Evolutionary conservation across 1,284 basidiomycete species (phyloP).

Genomic region (Fomitiporia mediterranea): DNA sequence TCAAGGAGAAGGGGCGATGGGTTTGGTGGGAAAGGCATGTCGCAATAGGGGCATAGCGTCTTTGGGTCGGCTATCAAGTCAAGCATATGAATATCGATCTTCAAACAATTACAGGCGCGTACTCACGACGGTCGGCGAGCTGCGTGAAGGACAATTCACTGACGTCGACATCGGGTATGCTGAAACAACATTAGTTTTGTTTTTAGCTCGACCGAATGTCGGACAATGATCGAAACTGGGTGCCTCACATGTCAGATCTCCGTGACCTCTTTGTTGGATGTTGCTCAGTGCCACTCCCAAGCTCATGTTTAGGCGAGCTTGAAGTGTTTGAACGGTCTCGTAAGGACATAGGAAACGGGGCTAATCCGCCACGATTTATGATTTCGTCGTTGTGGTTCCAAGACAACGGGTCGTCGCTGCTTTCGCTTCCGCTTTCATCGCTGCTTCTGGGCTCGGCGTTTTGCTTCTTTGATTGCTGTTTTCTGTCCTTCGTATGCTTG

Average conservation of each 20-base stretch:
- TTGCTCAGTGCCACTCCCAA: slow-evolving; percentile 1
- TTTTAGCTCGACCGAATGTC: no score
- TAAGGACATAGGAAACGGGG: slow-evolving; percentile 16
- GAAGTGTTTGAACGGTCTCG: slow-evolving; percentile 2
- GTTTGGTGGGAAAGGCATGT: slow-evolving; percentile 54
- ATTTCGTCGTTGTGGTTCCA: slow-evolving; percentile 8
- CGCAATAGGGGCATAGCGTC: slow-evolving; percentile 74
- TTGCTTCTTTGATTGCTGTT: not conserved
- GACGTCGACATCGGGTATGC: not conserved
- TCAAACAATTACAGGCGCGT: not conserved
- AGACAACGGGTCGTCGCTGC: not conserved
- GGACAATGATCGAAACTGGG: no score
- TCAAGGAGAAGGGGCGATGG: slow-evolving; percentile 56
- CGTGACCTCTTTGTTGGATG: slow-evolving; percentile 3
- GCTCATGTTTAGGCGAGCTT: slow-evolving; percentile 1
- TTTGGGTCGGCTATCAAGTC: slow-evolving; percentile 44
- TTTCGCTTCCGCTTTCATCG: not conserved
- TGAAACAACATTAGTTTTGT: not conserved
- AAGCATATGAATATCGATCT: not conserved
- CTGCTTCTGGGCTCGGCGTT: not conserved
- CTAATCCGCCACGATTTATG: not conserved
- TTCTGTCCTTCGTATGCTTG: no score
- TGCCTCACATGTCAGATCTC: not conserved
- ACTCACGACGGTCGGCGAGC: not conserved
- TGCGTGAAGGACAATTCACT: slow-evolving; percentile 6